A percentile compares a stretch with the other conserved stretches of the same genome.
These are phyloP conservation scores for Fusarium virguliforme DNA, from an alignment of 2,329 filamentous ascomycete genomes.

Conservation along the genomic window DNA sequence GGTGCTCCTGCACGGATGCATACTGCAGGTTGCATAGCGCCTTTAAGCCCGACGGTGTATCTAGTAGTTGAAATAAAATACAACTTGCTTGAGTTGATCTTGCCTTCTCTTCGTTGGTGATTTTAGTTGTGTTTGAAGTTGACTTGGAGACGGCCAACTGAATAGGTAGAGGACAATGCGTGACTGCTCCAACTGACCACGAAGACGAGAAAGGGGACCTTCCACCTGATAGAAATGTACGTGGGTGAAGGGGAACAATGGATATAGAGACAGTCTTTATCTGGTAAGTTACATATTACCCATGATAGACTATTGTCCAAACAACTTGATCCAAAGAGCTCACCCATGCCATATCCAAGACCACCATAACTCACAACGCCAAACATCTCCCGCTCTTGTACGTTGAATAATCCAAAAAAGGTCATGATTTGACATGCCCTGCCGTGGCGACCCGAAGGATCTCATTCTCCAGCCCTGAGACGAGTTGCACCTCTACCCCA, in stretches of 20 bases:
- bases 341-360: not conserved
- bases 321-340: not conserved
- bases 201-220: not conserved
- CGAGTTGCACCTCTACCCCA: conserved; percentile 81
- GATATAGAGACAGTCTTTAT: not conserved
- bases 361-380: not conserved
- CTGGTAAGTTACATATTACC: not conserved
- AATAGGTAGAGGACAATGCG: conserved; percentile 28
- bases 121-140: conserved; percentile 2
- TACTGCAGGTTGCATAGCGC: not conserved
- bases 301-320: not conserved
- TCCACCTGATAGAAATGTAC: too few species aligned
- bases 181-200: conserved; percentile 10
- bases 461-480: conserved; percentile 83
- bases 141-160: conserved; percentile 24
- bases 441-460: conserved; percentile 88
- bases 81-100: not conserved
- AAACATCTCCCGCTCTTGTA: too few species aligned
- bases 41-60: too few species aligned
- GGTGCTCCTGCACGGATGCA: not conserved
- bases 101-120: too few species aligned
- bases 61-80: not conserved
- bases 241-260: not conserved
- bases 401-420: not conserved
- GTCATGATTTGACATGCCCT: conserved; percentile 71